Conservation (phyloP, 2,329 filamentous ascomycete species). For the Paraphoma chrysanthemicola region DNA sequence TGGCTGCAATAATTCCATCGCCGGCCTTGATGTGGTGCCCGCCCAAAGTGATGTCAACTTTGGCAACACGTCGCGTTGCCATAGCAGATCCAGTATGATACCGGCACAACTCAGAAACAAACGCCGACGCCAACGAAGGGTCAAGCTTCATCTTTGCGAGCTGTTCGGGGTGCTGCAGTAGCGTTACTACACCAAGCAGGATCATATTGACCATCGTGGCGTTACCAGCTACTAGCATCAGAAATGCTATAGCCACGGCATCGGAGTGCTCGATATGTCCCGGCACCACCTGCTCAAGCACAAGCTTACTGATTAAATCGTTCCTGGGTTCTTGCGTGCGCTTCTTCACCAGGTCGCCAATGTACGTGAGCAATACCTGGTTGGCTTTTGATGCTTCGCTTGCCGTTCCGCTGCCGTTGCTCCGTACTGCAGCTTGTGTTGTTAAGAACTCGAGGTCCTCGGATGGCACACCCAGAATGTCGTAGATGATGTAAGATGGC, state of each 20-base stretch:
- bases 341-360: slow-evolving; percentile 53
- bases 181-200: slow-evolving; percentile 52
- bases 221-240: slow-evolving; percentile 60
- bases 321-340: slow-evolving; percentile 50
- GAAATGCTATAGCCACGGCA: slow-evolving; percentile 56
- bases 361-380: slow-evolving; percentile 45
- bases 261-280: slow-evolving; percentile 39
- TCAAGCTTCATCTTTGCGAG: slow-evolving; percentile 51
- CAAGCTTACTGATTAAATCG: slow-evolving; percentile 56
- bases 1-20: too few species aligned
- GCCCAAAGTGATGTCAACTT: slow-evolving; percentile 53
- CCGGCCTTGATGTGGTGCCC: neutral
- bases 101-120: slow-evolving; percentile 59
- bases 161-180: slow-evolving; percentile 54
- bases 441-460: slow-evolving; percentile 57
- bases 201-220: slow-evolving; percentile 63
- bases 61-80: slow-evolving; percentile 57
- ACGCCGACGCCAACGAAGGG: slow-evolving; percentile 46
- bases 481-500: slow-evolving; percentile 60
- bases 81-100: slow-evolving; percentile 58
- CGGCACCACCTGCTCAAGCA: slow-evolving; percentile 34
- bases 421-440: slow-evolving; percentile 55
- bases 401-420: slow-evolving; percentile 57
- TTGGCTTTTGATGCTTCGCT: slow-evolving; percentile 48
- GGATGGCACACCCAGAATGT: slow-evolving; percentile 58